Evolutionary conservation across 2,329 filamentous ascomycete genomes (phyloP).

Genomic region (Polychaeton citri): DNA sequence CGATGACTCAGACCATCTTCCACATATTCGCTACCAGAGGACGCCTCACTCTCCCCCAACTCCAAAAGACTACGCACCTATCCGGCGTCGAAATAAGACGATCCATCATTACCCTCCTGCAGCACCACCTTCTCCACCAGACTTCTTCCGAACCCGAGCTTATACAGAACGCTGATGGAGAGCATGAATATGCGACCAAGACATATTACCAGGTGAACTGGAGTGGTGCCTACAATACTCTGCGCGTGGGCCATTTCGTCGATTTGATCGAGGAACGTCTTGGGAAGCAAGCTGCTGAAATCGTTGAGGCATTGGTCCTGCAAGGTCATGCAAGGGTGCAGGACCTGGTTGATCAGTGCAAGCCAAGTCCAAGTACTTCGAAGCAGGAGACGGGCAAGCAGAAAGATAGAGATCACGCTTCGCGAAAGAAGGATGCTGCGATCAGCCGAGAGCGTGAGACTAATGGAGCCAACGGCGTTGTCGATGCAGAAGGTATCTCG

Average conservation of each 20-base stretch:
- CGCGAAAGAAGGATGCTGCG: no score
- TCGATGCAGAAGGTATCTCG: slow-evolving; percentile 2
- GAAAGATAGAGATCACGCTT: no score
- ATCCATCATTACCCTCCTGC: slow-evolving; percentile 71
- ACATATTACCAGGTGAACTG: slow-evolving; percentile 78
- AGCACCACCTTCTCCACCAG: slow-evolving; percentile 57
- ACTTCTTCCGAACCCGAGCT: slow-evolving; percentile 30
- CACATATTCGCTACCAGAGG: slow-evolving; percentile 65
- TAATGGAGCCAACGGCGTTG: slow-evolving; percentile 7
- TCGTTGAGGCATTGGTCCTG: slow-evolving; percentile 62
- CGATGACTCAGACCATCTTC: slow-evolving; percentile 88
- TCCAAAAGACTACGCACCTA: slow-evolving; percentile 61
- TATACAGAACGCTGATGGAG: slow-evolving; percentile 12
- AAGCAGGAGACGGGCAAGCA: slow-evolving; percentile 13
- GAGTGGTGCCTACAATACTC: slow-evolving; percentile 65
- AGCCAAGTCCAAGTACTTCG: slow-evolving; percentile 1
- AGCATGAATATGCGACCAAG: background rate
- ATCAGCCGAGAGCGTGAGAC: no score
- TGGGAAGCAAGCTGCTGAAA: slow-evolving; percentile 58
- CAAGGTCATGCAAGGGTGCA: slow-evolving; percentile 64
- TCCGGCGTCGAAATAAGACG: slow-evolving; percentile 63
- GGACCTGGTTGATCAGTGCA: slow-evolving; percentile 44
- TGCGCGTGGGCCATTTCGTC: slow-evolving; percentile 70
- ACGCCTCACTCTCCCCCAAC: slow-evolving; percentile 55
- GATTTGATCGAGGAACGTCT: slow-evolving; percentile 61